These are phyloP conservation scores for Tritrichomonas foetus DNA, from an alignment of 208 protist genomes.

Conservation along the genomic window DNA sequence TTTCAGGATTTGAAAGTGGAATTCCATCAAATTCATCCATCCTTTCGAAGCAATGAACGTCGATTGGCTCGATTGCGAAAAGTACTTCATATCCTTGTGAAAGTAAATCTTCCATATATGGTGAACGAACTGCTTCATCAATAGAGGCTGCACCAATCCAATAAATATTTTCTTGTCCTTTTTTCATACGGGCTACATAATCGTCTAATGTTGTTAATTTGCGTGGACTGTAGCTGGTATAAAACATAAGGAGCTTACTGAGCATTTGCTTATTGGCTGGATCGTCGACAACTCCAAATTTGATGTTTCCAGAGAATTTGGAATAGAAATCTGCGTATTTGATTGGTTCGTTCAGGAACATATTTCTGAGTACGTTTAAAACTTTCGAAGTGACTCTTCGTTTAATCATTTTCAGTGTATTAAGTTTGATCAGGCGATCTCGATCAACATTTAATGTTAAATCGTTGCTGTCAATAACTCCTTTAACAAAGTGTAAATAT, in stretches of 20 bases:
- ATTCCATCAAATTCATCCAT: slow-evolving; percentile 57
- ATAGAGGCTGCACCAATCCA: slow-evolving; percentile 52
- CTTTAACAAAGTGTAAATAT: slow-evolving; percentile 84
- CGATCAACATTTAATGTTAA: slow-evolving; percentile 98
- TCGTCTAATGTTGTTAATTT: slow-evolving; percentile 84
- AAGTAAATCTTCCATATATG: slow-evolving; percentile 51
- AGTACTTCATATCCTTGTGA: slow-evolving; percentile 51
- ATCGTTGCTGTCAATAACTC: slow-evolving; percentile 97
- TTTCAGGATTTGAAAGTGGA: slow-evolving; percentile 48
- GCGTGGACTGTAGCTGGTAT: slow-evolving; percentile 63
- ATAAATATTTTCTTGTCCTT: slow-evolving; percentile 57
- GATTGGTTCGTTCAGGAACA: slow-evolving; percentile 69
- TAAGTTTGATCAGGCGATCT: slow-evolving; percentile 94
- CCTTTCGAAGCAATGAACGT: slow-evolving; percentile 52
- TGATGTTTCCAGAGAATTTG: slow-evolving; percentile 86
- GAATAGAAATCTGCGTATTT: slow-evolving; percentile 75
- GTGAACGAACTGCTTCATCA: slow-evolving; percentile 50
- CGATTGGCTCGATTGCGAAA: slow-evolving; percentile 54
- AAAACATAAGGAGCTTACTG: slow-evolving; percentile 82
- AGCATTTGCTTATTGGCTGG: slow-evolving; percentile 80
- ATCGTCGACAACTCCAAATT: slow-evolving; percentile 94
- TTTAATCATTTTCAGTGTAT: slow-evolving; percentile 83
- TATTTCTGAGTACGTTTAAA: slow-evolving; percentile 79
- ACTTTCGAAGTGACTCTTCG: slow-evolving; percentile 89
- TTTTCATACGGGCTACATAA: slow-evolving; percentile 68